phyloP scores from a whole-genome alignment of 2,329 filamentous ascomycete species.

The Podosphaera fusca region DNA sequence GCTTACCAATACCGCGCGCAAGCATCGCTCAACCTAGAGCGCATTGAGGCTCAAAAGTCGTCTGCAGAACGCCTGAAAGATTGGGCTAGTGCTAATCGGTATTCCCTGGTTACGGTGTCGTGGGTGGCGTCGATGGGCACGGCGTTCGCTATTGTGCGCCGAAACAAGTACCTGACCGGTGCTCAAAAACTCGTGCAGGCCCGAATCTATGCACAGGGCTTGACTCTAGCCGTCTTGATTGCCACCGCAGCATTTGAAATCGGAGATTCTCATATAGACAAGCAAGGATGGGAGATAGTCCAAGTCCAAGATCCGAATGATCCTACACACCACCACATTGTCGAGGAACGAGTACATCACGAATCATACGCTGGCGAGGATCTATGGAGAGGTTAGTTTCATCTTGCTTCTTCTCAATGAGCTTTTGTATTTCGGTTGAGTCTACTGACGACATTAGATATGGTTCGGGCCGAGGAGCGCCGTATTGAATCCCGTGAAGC shows the following conservation, averaged over 20 bases:
- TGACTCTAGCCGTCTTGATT: slow-evolving; percentile 44
- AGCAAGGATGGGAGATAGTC: slow-evolving; percentile 65
- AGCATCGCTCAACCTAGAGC: slow-evolving; percentile 7
- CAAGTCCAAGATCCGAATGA: slow-evolving; percentile 61
- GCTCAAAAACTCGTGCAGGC: slow-evolving; percentile 53
- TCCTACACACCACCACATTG: slow-evolving; percentile 57
- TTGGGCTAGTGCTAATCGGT: slow-evolving; percentile 49
- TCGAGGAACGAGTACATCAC: slow-evolving; percentile 73
- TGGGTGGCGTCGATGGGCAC: slow-evolving; percentile 44
- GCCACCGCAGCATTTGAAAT: slow-evolving; percentile 47
- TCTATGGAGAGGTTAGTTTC: slow-evolving; percentile 59
- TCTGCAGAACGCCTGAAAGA: slow-evolving; percentile 36
- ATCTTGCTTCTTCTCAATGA: neutral
- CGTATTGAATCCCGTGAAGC: slow-evolving; percentile 22
- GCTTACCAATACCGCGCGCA: slow-evolving; percentile 17
- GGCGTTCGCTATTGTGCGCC: slow-evolving; percentile 37
- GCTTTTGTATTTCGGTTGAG: neutral
- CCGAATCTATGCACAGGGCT: slow-evolving; percentile 50
- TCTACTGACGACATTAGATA: slow-evolving; percentile 30
- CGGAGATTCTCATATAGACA: slow-evolving; percentile 51
- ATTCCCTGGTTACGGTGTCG: slow-evolving; percentile 41
- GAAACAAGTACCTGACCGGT: slow-evolving; percentile 36
- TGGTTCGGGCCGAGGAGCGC: slow-evolving; percentile 61
- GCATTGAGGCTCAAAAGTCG: slow-evolving; percentile 20
- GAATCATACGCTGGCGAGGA: slow-evolving; percentile 77